phyloP scores from a whole-genome alignment of 192 early-diverging fungal genomes.

The Pilaira anomala region DNA sequence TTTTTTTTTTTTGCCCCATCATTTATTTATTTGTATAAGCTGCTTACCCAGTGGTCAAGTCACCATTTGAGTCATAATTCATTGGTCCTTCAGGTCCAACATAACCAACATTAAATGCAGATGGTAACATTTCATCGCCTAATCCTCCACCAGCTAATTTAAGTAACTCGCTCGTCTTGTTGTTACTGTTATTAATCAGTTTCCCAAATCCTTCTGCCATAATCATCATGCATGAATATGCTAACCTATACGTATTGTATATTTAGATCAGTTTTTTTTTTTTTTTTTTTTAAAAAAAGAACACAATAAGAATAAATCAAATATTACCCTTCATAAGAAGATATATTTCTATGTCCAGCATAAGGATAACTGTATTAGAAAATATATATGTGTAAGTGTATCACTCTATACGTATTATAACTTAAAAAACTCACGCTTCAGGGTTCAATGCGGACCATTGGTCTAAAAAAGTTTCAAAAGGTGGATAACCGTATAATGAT shows the following conservation, averaged over 20 bases:
- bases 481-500: slow-evolving; percentile 40
- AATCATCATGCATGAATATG: slow-evolving; percentile 53
- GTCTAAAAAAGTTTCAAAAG: slow-evolving; percentile 45
- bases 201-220: slow-evolving; percentile 45
- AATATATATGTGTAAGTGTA: neutral
- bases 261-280: neutral
- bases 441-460: slow-evolving; percentile 42
- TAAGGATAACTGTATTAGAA: slow-evolving; percentile 36
- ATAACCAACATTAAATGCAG: slow-evolving; percentile 46
- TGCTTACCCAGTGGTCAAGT: slow-evolving; percentile 41
- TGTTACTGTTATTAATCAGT: slow-evolving; percentile 33
- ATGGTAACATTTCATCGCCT: slow-evolving; percentile 31
- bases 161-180: slow-evolving; percentile 23
- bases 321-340: slow-evolving; percentile 11
- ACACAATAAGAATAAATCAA: too few species aligned
- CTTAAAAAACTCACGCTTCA: slow-evolving; percentile 20
- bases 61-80: slow-evolving; percentile 43
- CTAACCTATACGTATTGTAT: slow-evolving; percentile 33
- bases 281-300: neutral
- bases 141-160: slow-evolving; percentile 37
- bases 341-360: slow-evolving; percentile 36
- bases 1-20: too few species aligned
- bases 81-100: slow-evolving; percentile 48
- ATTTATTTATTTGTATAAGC: neutral
- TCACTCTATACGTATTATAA: neutral